A percentile compares a stretch with the other conserved stretches of the same genome.
Conservation (phyloP, 2,329 filamentous ascomycete species). For the Colletotrichum destructivum region DNA sequence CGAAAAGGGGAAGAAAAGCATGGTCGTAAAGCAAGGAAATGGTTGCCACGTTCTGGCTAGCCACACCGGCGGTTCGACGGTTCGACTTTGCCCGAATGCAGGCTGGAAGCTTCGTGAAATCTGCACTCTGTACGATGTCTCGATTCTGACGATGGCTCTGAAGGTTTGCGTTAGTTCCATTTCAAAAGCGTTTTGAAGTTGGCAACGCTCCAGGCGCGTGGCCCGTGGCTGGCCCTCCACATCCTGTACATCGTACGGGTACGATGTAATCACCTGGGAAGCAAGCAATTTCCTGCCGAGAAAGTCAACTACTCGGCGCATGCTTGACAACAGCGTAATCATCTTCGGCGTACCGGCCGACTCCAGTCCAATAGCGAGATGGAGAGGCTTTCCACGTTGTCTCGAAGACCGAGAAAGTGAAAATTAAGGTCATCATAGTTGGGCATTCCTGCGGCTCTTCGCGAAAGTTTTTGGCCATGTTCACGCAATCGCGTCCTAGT, state of each 20-base stretch:
- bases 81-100: slow-evolving; percentile 38
- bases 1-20: not conserved
- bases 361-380: not conserved
- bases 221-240: slow-evolving; percentile 12
- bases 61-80: not conserved
- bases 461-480: slow-evolving; percentile 9
- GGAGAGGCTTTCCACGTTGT: not conserved
- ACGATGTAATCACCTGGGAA: not conserved
- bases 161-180: slow-evolving; percentile 27
- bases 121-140: slow-evolving; percentile 15
- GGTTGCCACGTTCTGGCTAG: slow-evolving; percentile 8
- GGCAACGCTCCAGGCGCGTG: not conserved
- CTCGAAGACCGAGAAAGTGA: not conserved
- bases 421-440: slow-evolving; percentile 2
- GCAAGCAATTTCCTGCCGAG: slow-evolving; percentile 16
- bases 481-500: slow-evolving; percentile 5
- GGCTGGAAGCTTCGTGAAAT: slow-evolving; percentile 22
- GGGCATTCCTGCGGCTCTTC: slow-evolving; percentile 14
- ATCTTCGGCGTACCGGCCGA: not conserved
- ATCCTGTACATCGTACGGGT: not conserved
- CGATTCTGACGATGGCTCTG: slow-evolving; percentile 27
- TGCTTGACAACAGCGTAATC: slow-evolving; percentile 4
- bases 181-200: slow-evolving; percentile 33
- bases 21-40: slow-evolving; percentile 4
- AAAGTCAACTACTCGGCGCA: slow-evolving; percentile 15